Conservation (phyloP, 2,329 filamentous ascomycete species). For the Fusarium sp. region DNA sequence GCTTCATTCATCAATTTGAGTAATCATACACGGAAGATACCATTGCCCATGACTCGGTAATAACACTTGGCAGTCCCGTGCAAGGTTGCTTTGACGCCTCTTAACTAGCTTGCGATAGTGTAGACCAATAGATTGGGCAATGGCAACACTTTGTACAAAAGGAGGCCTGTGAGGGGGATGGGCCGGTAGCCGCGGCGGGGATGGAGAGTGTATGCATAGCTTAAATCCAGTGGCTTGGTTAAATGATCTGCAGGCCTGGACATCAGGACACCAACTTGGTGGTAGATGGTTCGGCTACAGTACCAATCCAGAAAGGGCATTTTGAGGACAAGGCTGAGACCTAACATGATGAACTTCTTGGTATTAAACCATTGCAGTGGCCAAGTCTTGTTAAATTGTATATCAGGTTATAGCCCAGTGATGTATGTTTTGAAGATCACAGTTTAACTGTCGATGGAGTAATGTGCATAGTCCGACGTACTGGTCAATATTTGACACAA, state of each 20-base stretch:
- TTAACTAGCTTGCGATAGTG: background rate
- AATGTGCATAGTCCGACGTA: background rate
- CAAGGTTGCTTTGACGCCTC: background rate
- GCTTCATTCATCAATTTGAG: background rate
- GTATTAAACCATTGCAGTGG: background rate
- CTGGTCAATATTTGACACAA: background rate
- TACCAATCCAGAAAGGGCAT: background rate
- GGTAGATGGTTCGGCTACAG: background rate
- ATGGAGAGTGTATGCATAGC: background rate
- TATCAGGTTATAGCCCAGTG: too few species aligned
- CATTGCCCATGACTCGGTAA: background rate
- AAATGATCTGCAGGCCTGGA: background rate
- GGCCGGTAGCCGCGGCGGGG: background rate
- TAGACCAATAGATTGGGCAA: background rate
- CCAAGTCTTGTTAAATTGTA: background rate
- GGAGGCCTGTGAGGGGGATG: background rate
- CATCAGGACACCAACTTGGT: background rate
- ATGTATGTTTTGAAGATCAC: too few species aligned
- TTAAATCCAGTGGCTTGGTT: background rate
- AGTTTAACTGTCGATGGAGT: too few species aligned
- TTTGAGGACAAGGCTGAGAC: background rate
- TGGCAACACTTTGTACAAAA: background rate
- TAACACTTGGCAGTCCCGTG: background rate
- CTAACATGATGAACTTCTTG: background rate
- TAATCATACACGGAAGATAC: background rate